These are phyloP conservation scores for Cicer bijugum DNA, from an alignment of 306 rosid genomes.

Conservation along the genomic window DNA sequence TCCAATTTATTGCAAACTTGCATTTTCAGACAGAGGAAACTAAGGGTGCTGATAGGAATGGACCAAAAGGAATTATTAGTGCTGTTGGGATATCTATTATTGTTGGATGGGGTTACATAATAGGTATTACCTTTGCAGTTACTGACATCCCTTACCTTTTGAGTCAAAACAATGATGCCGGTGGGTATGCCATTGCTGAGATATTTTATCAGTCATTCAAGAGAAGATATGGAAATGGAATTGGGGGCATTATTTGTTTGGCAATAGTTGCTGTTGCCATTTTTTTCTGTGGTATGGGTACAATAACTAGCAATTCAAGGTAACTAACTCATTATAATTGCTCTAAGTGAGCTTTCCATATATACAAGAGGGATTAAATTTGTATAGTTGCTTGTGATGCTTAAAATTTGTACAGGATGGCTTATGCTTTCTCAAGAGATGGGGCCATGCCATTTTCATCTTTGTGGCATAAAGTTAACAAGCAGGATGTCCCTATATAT, in stretches of 20 bases:
- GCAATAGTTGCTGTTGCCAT: slow-evolving; percentile 76
- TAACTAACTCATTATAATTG: slow-evolving; percentile 28
- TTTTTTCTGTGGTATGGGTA: slow-evolving; percentile 89
- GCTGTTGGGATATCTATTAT: slow-evolving; percentile 79
- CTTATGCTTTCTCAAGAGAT: slow-evolving; percentile 96
- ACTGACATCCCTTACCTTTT: slow-evolving; percentile 75
- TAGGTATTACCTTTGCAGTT: slow-evolving; percentile 83
- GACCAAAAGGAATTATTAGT: slow-evolving; percentile 91
- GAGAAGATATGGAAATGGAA: slow-evolving; percentile 80
- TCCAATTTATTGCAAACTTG: slow-evolving; percentile 33
- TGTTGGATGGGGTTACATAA: slow-evolving; percentile 84
- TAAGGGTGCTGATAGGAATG: slow-evolving; percentile 79
- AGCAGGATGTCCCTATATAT: slow-evolving; percentile 70
- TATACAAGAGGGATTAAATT: neutral
- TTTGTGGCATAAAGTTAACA: slow-evolving; percentile 79
- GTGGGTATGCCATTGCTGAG: slow-evolving; percentile 96
- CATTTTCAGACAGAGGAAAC: slow-evolving; percentile 90
- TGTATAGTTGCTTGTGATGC: slow-evolving; percentile 30
- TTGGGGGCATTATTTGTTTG: slow-evolving; percentile 89
- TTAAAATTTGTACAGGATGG: slow-evolving; percentile 68
- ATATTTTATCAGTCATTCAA: slow-evolving; percentile 80
- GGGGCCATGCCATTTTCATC: slow-evolving; percentile 96
- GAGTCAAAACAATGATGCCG: slow-evolving; percentile 78
- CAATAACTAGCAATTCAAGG: slow-evolving; percentile 94
- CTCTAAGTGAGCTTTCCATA: neutral